Conservation (phyloP, 2,329 filamentous ascomycete species). For the Arthrobotrys conoides region DNA sequence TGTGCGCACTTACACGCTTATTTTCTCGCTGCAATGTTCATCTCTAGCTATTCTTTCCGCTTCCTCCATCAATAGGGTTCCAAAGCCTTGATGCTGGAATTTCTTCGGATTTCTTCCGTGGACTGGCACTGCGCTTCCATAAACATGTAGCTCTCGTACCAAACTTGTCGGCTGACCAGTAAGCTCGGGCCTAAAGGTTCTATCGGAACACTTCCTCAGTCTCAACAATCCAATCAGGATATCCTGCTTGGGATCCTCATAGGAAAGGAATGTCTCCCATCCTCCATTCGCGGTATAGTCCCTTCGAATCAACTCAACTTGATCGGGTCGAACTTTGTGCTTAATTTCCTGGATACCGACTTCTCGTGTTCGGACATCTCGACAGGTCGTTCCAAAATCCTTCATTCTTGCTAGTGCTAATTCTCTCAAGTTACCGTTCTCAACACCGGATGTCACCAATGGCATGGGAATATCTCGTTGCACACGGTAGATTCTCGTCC, state of each 20-base stretch:
- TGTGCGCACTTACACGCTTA: constrained; percentile 76
- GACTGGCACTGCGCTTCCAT: constrained; percentile 96
- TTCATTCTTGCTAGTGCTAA: constrained; percentile 97
- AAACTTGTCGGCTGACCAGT: constrained; percentile 88
- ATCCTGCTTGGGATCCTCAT: constrained; percentile 98
- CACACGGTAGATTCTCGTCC: constrained; percentile 98
- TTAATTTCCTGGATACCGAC: constrained; percentile 99
- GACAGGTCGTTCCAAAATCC: constrained; percentile 96
- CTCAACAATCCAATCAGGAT: constrained; percentile 93
- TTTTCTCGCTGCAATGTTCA: constrained; percentile 93
- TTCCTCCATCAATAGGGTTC: constrained; percentile 96
- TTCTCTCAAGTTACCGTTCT: constrained; percentile 96
- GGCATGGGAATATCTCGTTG: constrained; percentile 99
- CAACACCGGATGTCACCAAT: constrained; percentile 96
- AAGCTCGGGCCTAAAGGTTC: constrained; percentile 91
- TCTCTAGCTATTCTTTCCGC: constrained; percentile 94
- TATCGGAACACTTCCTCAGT: constrained; percentile 88
- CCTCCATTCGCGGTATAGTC: constrained; percentile 96
- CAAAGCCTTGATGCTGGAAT: constrained; percentile 98
- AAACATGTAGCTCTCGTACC: constrained; percentile 95
- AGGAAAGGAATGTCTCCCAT: constrained; percentile 98
- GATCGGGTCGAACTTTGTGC: constrained; percentile 95
- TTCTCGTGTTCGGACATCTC: constrained; percentile 94
- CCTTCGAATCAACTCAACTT: constrained; percentile 92
- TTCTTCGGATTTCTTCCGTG: constrained; percentile 95